Conservation (phyloP, 257 asterid species). For the Solanum sitiens region DNA sequence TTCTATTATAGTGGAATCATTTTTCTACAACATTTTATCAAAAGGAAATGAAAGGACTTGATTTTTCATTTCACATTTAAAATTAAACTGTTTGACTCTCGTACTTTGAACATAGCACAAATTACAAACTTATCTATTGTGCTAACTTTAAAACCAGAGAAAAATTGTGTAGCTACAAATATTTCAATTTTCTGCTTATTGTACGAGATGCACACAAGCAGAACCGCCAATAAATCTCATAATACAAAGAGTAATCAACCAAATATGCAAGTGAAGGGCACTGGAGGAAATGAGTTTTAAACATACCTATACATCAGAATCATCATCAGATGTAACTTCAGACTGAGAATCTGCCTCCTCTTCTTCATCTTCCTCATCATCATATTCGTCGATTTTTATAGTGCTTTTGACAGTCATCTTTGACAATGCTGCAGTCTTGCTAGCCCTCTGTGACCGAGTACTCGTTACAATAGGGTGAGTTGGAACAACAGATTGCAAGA, state of each 20-base stretch:
- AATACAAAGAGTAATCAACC: background rate
- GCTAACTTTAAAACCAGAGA: background rate
- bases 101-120: background rate
- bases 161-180: background rate
- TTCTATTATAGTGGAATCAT: background rate
- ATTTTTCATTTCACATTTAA: background rate
- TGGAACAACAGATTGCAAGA: conserved; percentile 50
- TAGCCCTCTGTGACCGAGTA: conserved; percentile 76
- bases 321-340: conserved; percentile 62
- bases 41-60: background rate
- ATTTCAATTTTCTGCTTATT: background rate
- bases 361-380: conserved; percentile 20
- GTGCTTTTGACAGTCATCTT: conserved; percentile 40
- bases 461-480: conserved; percentile 21
- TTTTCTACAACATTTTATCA: background rate
- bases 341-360: conserved; percentile 34
- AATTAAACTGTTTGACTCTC: background rate
- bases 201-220: conserved; percentile 18
- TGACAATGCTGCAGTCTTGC: conserved; percentile 84
- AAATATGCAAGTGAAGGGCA: background rate
- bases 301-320: background rate
- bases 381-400: conserved; percentile 42
- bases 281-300: background rate
- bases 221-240: background rate
- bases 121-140: background rate